Conservation (phyloP, 306 rosid species). For the Canavalia ensiformis region DNA sequence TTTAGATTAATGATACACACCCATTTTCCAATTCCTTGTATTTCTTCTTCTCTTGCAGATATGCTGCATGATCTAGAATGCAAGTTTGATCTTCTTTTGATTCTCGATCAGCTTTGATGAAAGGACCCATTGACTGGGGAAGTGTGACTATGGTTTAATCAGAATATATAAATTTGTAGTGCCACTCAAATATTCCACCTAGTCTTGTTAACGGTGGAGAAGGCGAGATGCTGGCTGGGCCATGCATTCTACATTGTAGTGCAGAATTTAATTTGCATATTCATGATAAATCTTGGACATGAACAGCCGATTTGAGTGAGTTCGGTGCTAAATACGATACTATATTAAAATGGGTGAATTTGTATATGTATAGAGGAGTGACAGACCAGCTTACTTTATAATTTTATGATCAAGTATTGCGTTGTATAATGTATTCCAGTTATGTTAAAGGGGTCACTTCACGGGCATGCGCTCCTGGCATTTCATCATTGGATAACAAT, state of each 20-base stretch:
- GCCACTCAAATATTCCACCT: slow-evolving; percentile 13
- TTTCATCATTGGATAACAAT: slow-evolving; percentile 11
- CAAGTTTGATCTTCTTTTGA: slow-evolving; percentile 40
- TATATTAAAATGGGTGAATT: slow-evolving; percentile 49
- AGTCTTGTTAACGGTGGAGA: slow-evolving; percentile 34
- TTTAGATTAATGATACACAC: slow-evolving; percentile 6
- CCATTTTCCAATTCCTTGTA: background rate
- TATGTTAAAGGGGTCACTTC: slow-evolving; percentile 27
- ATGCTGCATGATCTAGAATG: slow-evolving; percentile 43
- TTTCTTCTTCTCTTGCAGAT: slow-evolving; percentile 48
- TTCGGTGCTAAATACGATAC: slow-evolving; percentile 46
- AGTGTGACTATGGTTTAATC: slow-evolving; percentile 33
- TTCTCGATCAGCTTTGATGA: slow-evolving; percentile 40
- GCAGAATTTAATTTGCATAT: slow-evolving; percentile 42
- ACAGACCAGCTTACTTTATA: background rate
- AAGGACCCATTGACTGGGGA: slow-evolving; percentile 29
- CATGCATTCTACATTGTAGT: slow-evolving; percentile 21
- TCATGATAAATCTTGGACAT: slow-evolving; percentile 32
- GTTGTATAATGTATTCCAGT: slow-evolving; percentile 35
- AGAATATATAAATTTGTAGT: slow-evolving; percentile 40
- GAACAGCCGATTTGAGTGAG: slow-evolving; percentile 35
- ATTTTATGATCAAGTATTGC: slow-evolving; percentile 1
- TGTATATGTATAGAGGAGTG: slow-evolving; percentile 62
- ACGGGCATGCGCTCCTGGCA: slow-evolving; percentile 19
- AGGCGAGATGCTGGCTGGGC: slow-evolving; percentile 39